phyloP scores from a whole-genome alignment of 495 filamentous ascomycete genomes.

The Endocarpon pusillum region DNA sequence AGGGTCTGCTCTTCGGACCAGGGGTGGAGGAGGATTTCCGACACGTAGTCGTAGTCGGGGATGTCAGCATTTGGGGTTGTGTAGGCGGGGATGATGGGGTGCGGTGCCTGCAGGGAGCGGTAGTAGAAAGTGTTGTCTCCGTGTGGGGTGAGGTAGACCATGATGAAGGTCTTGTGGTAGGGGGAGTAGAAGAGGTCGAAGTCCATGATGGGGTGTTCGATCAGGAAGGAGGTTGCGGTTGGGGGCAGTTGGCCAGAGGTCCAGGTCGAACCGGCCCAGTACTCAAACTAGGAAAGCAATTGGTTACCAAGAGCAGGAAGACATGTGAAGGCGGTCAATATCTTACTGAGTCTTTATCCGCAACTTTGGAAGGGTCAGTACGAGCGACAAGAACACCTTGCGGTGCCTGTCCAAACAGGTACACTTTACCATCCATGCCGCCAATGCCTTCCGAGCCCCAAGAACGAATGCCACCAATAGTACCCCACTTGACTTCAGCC shows the following conservation, averaged over 20 bases:
- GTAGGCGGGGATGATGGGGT: slow-evolving; percentile 11
- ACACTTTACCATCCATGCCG: slow-evolving; percentile 16
- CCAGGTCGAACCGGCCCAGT: slow-evolving; percentile 14
- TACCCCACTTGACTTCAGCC: slow-evolving; percentile 18
- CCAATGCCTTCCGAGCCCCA: slow-evolving; percentile 18
- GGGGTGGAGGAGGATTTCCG: slow-evolving; percentile 13
- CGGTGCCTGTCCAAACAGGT: slow-evolving; percentile 14
- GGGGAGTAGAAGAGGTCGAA: slow-evolving; percentile 20
- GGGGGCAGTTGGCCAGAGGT: slow-evolving; percentile 5
- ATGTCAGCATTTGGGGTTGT: slow-evolving; percentile 8
- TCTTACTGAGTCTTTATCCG: slow-evolving; percentile 12
- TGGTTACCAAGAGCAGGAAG: background rate
- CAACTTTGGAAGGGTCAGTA: slow-evolving; percentile 6
- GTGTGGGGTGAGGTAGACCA: slow-evolving; percentile 17
- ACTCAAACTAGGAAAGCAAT: slow-evolving; percentile 10
- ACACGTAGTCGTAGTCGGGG: slow-evolving; percentile 13
- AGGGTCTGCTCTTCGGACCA: slow-evolving; percentile 15
- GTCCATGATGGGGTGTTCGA: slow-evolving; percentile 16
- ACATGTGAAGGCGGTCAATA: background rate
- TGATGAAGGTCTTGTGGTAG: slow-evolving; percentile 17
- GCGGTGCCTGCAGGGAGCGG: slow-evolving; percentile 15
- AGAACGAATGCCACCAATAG: slow-evolving; percentile 15
- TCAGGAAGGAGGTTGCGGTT: slow-evolving; percentile 11
- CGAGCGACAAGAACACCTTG: slow-evolving; percentile 14
- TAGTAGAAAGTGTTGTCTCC: slow-evolving; percentile 21